phyloP scores from a whole-genome alignment of 768 basidiomycete genomes.

The Clathrus columnatus region DNA sequence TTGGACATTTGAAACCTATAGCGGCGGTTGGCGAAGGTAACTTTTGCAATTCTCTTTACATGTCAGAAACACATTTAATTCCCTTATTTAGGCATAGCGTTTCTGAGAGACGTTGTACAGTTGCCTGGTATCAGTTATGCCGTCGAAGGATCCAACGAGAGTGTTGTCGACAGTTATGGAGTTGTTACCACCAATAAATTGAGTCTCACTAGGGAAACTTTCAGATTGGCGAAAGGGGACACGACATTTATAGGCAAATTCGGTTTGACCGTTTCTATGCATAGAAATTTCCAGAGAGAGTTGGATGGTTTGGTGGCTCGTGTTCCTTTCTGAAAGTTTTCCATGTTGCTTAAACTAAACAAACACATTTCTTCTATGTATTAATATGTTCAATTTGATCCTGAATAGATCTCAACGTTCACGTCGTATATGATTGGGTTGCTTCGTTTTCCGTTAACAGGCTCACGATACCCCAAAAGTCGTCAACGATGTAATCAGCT shows the following conservation, averaged over 20 bases:
- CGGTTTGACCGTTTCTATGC: background rate
- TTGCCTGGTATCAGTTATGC: background rate
- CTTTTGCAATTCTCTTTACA: background rate
- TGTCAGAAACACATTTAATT: background rate
- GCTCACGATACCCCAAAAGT: constrained; percentile 24
- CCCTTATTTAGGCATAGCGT: background rate
- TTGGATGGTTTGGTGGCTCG: constrained; percentile 1
- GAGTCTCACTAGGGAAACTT: background rate
- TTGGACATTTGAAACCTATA: constrained; percentile 79
- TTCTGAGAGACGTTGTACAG: background rate
- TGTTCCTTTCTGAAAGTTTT: no score
- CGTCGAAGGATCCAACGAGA: background rate
- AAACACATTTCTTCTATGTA: no score
- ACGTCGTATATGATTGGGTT: no score
- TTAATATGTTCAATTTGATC: no score
- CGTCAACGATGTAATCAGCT: constrained; percentile 47
- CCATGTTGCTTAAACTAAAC: no score
- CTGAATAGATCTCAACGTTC: no score
- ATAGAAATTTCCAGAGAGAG: constrained; percentile 6
- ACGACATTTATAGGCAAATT: background rate
- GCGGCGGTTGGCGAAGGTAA: constrained; percentile 64
- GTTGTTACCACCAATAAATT: background rate
- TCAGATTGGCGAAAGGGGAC: background rate
- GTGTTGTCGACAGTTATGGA: constrained; percentile 4
- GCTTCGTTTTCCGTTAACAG: background rate